Evolutionary conservation across 371 early-diverging fungal species (phyloP).

Genomic region (Batrachochytrium dendrobatidis): DNA sequence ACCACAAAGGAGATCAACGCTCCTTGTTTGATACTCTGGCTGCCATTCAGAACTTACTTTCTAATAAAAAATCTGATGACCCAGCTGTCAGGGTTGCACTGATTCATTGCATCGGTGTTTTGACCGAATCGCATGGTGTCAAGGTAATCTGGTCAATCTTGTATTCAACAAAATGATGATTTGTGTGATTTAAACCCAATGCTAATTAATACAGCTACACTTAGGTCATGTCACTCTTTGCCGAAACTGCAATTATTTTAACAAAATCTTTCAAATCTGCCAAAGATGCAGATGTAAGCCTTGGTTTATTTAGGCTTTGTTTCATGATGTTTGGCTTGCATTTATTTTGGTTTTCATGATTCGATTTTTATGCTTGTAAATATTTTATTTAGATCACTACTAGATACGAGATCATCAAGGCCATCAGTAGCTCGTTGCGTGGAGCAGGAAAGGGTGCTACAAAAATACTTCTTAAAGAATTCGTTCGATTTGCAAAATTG

Average conservation of each 20-base stretch:
- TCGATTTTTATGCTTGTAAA: neutral
- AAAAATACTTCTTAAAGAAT: constrained; percentile 67
- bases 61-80: constrained; percentile 58
- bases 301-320: neutral
- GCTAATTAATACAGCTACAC: neutral
- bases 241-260: constrained; percentile 62
- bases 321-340: neutral
- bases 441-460: constrained; percentile 74
- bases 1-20: constrained; percentile 62
- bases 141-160: constrained; percentile 31
- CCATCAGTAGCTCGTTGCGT: constrained; percentile 57
- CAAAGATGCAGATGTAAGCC: constrained; percentile 56
- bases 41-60: constrained; percentile 56
- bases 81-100: constrained; percentile 45
- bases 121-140: constrained; percentile 41
- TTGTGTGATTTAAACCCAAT: neutral
- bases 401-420: constrained; percentile 61
- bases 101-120: constrained; percentile 60
- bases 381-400: constrained; percentile 43
- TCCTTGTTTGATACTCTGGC: constrained; percentile 72
- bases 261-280: constrained; percentile 53
- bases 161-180: neutral
- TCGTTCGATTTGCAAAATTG: constrained; percentile 57
- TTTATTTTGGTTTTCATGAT: neutral
- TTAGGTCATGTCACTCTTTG: constrained; percentile 65